Evolutionary conservation across 495 filamentous ascomycete species (phyloP), one percentile per base, ranked within the genome.

Genomic region (Lasiosphaeria ovina): DNA sequence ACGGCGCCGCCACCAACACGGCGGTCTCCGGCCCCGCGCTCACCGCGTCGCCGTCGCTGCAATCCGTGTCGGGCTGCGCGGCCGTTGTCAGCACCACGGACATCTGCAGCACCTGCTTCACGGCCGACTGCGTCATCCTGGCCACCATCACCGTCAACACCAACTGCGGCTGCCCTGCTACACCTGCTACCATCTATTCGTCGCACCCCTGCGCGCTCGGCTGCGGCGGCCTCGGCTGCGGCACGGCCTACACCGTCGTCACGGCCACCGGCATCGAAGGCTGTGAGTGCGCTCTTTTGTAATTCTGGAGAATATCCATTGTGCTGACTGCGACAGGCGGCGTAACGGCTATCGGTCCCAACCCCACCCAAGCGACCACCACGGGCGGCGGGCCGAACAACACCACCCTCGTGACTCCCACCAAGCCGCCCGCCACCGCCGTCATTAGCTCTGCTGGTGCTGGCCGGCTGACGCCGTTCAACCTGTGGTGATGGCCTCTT

Each of bases 101-200:
- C 45, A 54, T 72, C 54, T 72, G 69, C 66, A 51, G 16, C 17
- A 66, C 69, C 7, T 72, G 69, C 51, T 24, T 66, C 36, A 69
- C 67, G 0, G 32, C 57, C 11, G 65, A 52, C 12, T 72, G 69
- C 66, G 45, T 68, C 42, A 51, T 51, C 14, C 24, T 44, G 12
- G 53, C 45, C 3, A 68, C 66, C 35, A 51, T 70, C 32, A 68
- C 68, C 5, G 67, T 70, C 32, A 68, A 66, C 5, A 65, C 58
- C 49, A 57, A 40, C 54, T 67, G 65, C 47, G 54, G 51, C 3
- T 70, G 68, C 35, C 63, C 67, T 0, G 49, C 35, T 1, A 47
- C 57, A 6, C 47, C 65, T 3, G 42, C 61, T 5, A 72, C 69
- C 36, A 38, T 72, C 16, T 65, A 55, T 36, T 40, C 51, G 14